Conservation (phyloP, 2,329 filamentous ascomycete genomes). For the Pseudopyrenochaeta lycopersici region DNA sequence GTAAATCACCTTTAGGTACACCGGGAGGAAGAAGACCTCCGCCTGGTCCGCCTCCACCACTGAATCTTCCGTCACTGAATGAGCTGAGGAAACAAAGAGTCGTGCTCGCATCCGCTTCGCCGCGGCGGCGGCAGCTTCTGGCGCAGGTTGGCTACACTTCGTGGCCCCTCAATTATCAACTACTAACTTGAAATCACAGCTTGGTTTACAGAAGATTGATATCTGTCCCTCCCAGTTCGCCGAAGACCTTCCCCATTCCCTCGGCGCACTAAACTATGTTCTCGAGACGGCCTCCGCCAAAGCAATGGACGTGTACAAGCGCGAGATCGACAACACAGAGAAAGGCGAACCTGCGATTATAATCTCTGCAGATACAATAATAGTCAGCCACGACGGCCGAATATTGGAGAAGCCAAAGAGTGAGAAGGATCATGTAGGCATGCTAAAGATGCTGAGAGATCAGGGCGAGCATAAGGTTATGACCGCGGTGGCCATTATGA, state of each 20-base stretch:
- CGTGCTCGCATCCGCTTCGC: constrained; percentile 90
- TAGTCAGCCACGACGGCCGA: constrained; percentile 76
- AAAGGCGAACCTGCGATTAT: constrained; percentile 81
- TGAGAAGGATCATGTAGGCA: constrained; percentile 81
- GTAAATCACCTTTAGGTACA: constrained; percentile 24
- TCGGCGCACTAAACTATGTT: constrained; percentile 90
- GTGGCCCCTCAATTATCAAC: background rate
- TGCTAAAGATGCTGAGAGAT: constrained; percentile 84
- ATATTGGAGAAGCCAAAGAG: constrained; percentile 91
- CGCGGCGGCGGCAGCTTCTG: constrained; percentile 82
- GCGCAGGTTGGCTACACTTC: constrained; percentile 63
- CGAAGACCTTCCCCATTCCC: constrained; percentile 89
- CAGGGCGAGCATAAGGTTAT: constrained; percentile 80
- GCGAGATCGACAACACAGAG: constrained; percentile 64
- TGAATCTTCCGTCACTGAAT: constrained; percentile 81
- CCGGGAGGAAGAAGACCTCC: constrained; percentile 23
- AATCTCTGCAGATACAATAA: constrained; percentile 89
- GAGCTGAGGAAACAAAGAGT: constrained; percentile 80
- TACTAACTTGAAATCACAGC: constrained; percentile 55
- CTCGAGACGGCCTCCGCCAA: constrained; percentile 86
- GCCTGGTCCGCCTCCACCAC: constrained; percentile 65
- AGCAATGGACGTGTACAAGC: constrained; percentile 75
- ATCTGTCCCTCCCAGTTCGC: constrained; percentile 83
- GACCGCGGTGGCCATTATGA: constrained; percentile 85
- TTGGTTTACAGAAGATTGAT: constrained; percentile 84